Base-by-base conservation (phyloP, 2,329 filamentous ascomycete genomes). In the Phialocephala subalpina region DNA sequence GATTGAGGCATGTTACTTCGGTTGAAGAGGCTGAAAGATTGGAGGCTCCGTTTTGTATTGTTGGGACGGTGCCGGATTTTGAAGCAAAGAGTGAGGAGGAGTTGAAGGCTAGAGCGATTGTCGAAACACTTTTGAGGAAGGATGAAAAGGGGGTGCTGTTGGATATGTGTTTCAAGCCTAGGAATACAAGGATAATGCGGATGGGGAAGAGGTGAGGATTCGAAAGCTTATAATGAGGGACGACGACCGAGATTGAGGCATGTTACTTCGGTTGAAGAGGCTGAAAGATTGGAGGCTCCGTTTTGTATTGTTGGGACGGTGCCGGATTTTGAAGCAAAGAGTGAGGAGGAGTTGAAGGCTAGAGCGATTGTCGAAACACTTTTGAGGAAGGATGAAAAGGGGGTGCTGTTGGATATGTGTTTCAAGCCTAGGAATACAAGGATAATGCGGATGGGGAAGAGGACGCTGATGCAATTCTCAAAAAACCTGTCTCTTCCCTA, bases 121-220 rank as follows among this genome's bases (percentile, higher is more conserved):
- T 82, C 11, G 67, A 77, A 65, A 72, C 71, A 11, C 78, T 82
- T 63, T 66, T 82, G 57, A 71, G 80, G 29, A 63, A 60, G 14
- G 56, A 74, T 0, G 80, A 83, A 66, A 90, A 91, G 78, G 91
- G 91, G 2, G 87, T 87, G 7, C 86, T 94, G 64, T 77, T 94
- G 66, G 92, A 94, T 78, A 94, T 95, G 92, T 94, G 91, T 81
- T 94, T 94, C 76, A 92, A 94, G 75, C 92, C 92, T 0, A 81
- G 67, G 0, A 89, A 86, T 77, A 94, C 92, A 0, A 82, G 85
- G 70, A 85, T 93, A 58, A 87, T 86, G 0, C 84, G 82, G 52
- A 73, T 93, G 49, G 87, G 89, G 0, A 83, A 87, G 72, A 78
- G n/a, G n/a, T n/a, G n/a, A 2, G 89, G 92, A 79, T 91, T 88